Evolutionary conservation across 2,329 filamentous ascomycete genomes (phyloP).

Genomic region (Cryphonectria japonica): DNA sequence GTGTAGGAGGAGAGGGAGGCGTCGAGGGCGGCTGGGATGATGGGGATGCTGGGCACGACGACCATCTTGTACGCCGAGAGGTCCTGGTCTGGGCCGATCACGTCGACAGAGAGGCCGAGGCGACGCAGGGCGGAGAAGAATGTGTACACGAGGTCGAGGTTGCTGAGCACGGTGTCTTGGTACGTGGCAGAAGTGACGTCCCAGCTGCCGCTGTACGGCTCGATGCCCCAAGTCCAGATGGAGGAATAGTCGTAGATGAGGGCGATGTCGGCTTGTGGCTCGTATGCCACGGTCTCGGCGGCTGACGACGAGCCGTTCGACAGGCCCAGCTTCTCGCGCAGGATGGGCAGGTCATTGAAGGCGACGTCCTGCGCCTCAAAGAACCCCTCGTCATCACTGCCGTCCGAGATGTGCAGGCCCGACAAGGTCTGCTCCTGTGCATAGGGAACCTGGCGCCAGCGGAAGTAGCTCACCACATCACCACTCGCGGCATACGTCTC

Average conservation of each 20-base stretch:
- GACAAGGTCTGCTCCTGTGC: conserved; percentile 35
- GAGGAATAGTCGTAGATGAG: conserved; percentile 33
- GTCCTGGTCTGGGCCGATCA: conserved; percentile 31
- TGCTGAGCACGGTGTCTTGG: conserved; percentile 27
- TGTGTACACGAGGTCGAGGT: conserved; percentile 31
- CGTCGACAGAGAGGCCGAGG: conserved; percentile 33
- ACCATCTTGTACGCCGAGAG: conserved; percentile 33
- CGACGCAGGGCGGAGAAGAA: conserved; percentile 34
- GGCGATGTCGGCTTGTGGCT: conserved; percentile 31
- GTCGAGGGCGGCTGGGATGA: conserved; percentile 30
- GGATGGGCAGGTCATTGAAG: conserved; percentile 29
- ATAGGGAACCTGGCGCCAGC: conserved; percentile 34
- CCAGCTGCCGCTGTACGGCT: conserved; percentile 34
- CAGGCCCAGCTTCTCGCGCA: conserved; percentile 15
- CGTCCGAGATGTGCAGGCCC: conserved; percentile 31
- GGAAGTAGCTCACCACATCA: conserved; percentile 33
- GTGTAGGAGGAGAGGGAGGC: conserved; percentile 25
- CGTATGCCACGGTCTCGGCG: neutral
- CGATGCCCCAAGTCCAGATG: conserved; percentile 32
- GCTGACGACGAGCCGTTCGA: conserved; percentile 1
- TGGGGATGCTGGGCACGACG: conserved; percentile 33
- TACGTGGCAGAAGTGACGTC: conserved; percentile 30
- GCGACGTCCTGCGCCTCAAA: conserved; percentile 29
- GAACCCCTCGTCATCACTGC: conserved; percentile 31
- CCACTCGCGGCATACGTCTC: conserved; percentile 32